These are phyloP conservation scores for Penicillium manginii DNA, from an alignment of 495 filamentous ascomycete species.

Conservation along the genomic window DNA sequence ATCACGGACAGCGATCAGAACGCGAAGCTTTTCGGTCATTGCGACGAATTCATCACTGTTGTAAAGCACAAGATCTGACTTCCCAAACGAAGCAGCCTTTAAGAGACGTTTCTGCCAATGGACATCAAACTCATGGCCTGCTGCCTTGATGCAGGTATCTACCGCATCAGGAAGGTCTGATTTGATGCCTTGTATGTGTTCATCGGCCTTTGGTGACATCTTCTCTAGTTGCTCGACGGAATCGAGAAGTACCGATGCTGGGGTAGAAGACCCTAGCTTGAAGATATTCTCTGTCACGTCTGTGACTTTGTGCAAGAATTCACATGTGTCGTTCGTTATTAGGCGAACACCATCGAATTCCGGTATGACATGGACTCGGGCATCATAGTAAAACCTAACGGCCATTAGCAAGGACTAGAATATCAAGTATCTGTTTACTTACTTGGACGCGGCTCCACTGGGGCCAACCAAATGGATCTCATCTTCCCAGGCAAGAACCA, in stretches of 20 bases:
- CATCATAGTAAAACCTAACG: constrained; percentile 82
- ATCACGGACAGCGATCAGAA: constrained; percentile 88
- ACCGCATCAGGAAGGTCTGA: constrained; percentile 87
- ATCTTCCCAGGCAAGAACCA: constrained; percentile 95
- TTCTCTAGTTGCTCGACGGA: constrained; percentile 90
- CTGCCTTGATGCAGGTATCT: constrained; percentile 86
- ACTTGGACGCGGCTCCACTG: constrained; percentile 73
- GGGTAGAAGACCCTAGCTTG: constrained; percentile 79
- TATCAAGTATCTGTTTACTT: constrained; percentile 16
- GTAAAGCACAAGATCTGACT: constrained; percentile 94
- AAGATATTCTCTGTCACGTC: constrained; percentile 89
- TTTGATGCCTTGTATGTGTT: constrained; percentile 92
- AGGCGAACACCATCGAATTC: constrained; percentile 88
- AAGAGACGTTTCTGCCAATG: constrained; percentile 95
- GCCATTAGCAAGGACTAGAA: constrained; percentile 14
- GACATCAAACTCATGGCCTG: constrained; percentile 85
- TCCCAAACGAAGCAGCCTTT: constrained; percentile 94
- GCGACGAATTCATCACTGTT: constrained; percentile 98
- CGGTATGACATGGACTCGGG: constrained; percentile 83
- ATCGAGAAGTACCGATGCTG: constrained; percentile 89
- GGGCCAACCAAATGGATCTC: constrained; percentile 95
- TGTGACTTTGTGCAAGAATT: constrained; percentile 92
- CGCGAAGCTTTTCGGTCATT: constrained; percentile 92
- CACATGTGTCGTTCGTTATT: constrained; percentile 88
- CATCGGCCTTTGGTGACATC: constrained; percentile 94